Evolutionary conservation across 2,329 filamentous ascomycete genomes (phyloP).

Genomic region (Penicillium sp.): DNA sequence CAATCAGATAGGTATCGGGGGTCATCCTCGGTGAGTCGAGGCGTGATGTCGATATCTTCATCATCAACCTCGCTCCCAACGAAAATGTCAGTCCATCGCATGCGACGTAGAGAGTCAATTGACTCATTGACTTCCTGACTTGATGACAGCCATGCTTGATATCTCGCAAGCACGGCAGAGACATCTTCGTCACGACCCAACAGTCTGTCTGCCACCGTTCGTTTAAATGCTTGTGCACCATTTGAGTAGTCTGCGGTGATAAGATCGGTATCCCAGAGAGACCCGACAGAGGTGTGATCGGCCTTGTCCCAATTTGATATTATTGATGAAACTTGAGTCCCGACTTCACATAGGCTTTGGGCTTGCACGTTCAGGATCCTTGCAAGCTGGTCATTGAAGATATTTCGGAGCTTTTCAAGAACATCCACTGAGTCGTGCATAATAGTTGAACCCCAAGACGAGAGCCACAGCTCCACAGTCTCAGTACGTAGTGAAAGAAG

Average conservation of each 20-base stretch:
- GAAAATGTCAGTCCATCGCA: constrained; percentile 39
- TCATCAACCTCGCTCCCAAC: constrained; percentile 44
- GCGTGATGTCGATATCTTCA: constrained; percentile 33
- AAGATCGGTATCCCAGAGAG: constrained; percentile 67
- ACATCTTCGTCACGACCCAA: constrained; percentile 71
- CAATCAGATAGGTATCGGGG: constrained; percentile 61
- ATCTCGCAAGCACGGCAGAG: constrained; percentile 60
- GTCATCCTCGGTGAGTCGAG: constrained; percentile 68
- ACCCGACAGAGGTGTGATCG: constrained; percentile 50
- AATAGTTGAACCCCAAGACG: constrained; percentile 62
- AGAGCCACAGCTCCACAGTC: constrained; percentile 73
- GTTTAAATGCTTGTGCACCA: constrained; percentile 67
- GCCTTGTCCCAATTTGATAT: constrained; percentile 61
- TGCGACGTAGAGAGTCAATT: constrained; percentile 36
- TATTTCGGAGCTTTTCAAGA: constrained; percentile 65
- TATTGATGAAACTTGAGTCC: constrained; percentile 61
- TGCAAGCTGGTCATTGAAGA: constrained; percentile 67
- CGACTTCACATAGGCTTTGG: constrained; percentile 63
- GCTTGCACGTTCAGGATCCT: constrained; percentile 64
- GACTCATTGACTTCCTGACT: constrained; percentile 53
- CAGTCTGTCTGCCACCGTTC: constrained; percentile 65
- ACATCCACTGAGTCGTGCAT: constrained; percentile 57
- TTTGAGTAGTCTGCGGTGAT: constrained; percentile 65
- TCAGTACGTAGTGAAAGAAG: constrained; percentile 69
- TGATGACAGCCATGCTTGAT: constrained; percentile 70